Evolutionary conservation across 148 eudicot species (phyloP), one percentile per base, ranked within the genome.

Genomic region (Spergularia marina): DNA sequence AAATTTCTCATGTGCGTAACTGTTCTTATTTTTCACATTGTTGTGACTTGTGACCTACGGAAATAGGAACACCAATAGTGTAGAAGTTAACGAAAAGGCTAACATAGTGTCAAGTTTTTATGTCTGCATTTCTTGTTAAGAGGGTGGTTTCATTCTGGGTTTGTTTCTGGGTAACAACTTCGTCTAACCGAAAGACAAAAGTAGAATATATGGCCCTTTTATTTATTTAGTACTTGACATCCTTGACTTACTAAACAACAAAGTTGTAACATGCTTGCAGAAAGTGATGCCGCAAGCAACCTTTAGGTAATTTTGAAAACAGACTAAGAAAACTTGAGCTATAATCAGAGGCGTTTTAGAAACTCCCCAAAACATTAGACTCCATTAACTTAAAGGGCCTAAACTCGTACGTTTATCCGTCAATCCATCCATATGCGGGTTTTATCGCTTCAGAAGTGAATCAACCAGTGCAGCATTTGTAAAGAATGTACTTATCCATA

Each of bases 401-500:
- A 39, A 14, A 12, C 16, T 11, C 30, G 40, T 60, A 18, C 5
- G n/a, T 9, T 0, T 23, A 15, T 58, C 10, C 21, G 5, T 58
- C 59, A 8, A n/a, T 58, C 49, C 49, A 44, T 44, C 49, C 49
- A 44, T 30, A 30, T 30, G 36, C 49, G 49, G 23, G 9, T 18
- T 58, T 30, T 62, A 16, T 30, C 10, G 47, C 16, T 10, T 44
- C 2, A 21, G 20, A 17, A 65, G 12, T 17, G 51, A 18, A 65
- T 82, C 71, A 93, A 36, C 91, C 98, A 21, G 82, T 85, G 87
- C 97, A 93, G 81, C 98, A 93, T 10, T 94, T 91, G 51, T 89
- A 93, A 94, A 91, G 91, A 52, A 83, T 83, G 81, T 76, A 93
- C 87, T 87, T 90, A 86, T 91, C 97, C 96, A 93, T 93, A 2